Percentiles rank a stretch among this genome's conserved stretches.
Conservation (phyloP, 768 basidiomycete species). For the Phaeotremella fagi region DNA sequence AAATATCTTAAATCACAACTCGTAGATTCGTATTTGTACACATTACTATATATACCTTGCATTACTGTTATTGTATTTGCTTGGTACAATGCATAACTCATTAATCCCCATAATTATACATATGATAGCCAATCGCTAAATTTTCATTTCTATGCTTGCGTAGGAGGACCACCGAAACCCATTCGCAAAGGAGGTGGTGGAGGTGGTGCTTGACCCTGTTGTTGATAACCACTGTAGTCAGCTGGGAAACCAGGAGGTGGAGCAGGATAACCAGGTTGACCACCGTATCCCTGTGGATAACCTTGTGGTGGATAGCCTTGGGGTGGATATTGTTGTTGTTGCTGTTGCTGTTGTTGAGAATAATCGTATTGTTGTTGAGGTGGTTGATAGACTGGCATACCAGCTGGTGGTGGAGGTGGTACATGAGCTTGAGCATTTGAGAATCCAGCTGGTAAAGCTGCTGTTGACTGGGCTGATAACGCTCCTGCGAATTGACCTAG, state of each 20-base stretch:
- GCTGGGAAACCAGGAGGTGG: slow-evolving; percentile 16
- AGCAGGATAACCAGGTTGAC: slow-evolving; percentile 18
- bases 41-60: too few species aligned
- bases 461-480: slow-evolving; percentile 53
- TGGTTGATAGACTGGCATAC: slow-evolving; percentile 45
- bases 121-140: too few species aligned
- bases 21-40: too few species aligned
- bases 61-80: neutral
- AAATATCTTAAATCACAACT: neutral
- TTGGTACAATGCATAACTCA: neutral
- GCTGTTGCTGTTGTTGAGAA: slow-evolving; percentile 18
- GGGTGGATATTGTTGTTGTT: neutral
- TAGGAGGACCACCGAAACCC: slow-evolving; percentile 25
- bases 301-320: slow-evolving; percentile 5
- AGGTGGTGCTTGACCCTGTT: slow-evolving; percentile 7
- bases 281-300: slow-evolving; percentile 16
- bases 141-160: too few species aligned
- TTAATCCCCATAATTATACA: too few species aligned
- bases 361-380: slow-evolving; percentile 21
- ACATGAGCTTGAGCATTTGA: slow-evolving; percentile 11
- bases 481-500: slow-evolving; percentile 92
- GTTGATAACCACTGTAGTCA: slow-evolving; percentile 6
- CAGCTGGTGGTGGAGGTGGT: slow-evolving; percentile 41
- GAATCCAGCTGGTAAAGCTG: slow-evolving; percentile 19
- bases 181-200: slow-evolving; percentile 36